Percentiles rank a stretch among this genome's conserved stretches.
phyloP scores from a whole-genome alignment of 805 yeast species.

The Metahyphopichia silvanorum region DNA sequence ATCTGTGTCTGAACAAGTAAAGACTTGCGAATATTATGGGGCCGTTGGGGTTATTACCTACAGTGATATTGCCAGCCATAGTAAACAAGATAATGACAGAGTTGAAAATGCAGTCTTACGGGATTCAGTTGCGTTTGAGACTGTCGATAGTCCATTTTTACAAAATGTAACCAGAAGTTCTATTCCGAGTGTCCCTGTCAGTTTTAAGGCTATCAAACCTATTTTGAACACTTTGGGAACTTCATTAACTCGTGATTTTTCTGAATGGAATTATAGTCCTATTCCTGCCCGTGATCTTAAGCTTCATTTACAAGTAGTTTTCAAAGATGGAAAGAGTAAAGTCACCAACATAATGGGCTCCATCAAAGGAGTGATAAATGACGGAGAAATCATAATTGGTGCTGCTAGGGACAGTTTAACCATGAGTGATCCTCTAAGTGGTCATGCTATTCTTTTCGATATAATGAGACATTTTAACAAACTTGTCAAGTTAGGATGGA shows the following conservation, averaged over 20 bases:
- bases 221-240: constrained; percentile 19
- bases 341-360: constrained; percentile 30
- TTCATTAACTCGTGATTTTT: constrained; percentile 7
- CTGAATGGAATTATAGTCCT: constrained; percentile 24
- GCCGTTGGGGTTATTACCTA: constrained; percentile 24
- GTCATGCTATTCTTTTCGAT: constrained; percentile 38
- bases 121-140: constrained; percentile 12
- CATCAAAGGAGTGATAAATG: constrained; percentile 35
- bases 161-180: constrained; percentile 6
- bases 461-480: constrained; percentile 32
- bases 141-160: constrained; percentile 4
- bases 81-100: constrained; percentile 7
- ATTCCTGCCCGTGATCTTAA: constrained; percentile 11
- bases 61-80: constrained; percentile 8
- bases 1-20: constrained; percentile 19
- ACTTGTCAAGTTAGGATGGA: constrained; percentile 36
- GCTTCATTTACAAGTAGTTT: constrained; percentile 12
- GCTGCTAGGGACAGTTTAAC: constrained; percentile 38
- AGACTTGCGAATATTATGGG: constrained; percentile 22
- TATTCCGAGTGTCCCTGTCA: constrained; percentile 27
- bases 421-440: constrained; percentile 32
- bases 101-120: constrained; percentile 15
- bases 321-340: constrained; percentile 5
- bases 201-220: constrained; percentile 21
- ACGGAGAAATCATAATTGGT: constrained; percentile 39